Evolutionary conservation across 73 alveolate species (phyloP).

Genomic region (Paramecium sonneborni): DNA sequence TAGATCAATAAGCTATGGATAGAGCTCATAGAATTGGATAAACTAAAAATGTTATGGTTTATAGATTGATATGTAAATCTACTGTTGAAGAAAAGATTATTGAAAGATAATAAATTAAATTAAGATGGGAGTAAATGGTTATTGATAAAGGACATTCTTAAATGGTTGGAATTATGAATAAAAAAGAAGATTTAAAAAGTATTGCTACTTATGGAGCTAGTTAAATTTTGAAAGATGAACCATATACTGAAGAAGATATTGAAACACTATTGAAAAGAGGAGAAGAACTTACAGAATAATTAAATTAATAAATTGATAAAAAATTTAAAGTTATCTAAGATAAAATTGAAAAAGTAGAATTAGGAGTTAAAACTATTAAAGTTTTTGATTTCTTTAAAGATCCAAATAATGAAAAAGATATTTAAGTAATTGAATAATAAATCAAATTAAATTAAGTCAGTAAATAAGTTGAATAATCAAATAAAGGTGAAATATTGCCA

Average conservation of each 20-base stretch:
- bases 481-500: not conserved
- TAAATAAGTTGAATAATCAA: not conserved
- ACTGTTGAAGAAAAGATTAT: slow-evolving; percentile 82
- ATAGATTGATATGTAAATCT: slow-evolving; percentile 69
- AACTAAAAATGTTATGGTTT: slow-evolving; percentile 77
- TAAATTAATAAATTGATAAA: slow-evolving; percentile 82
- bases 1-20: slow-evolving; percentile 87
- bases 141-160: slow-evolving; percentile 73
- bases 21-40: slow-evolving; percentile 91
- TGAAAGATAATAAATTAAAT: slow-evolving; percentile 76
- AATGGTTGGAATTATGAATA: slow-evolving; percentile 38
- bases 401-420: not conserved
- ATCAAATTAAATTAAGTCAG: not conserved
- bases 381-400: not conserved
- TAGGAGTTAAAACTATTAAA: not conserved
- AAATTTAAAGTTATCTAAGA: not conserved
- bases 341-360: not conserved
- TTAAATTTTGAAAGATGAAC: slow-evolving; percentile 70
- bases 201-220: slow-evolving; percentile 80
- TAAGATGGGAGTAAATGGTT: slow-evolving; percentile 76
- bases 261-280: slow-evolving; percentile 90
- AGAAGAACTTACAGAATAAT: slow-evolving; percentile 82
- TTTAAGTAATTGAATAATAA: not conserved
- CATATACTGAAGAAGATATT: slow-evolving; percentile 72
- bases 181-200: slow-evolving; percentile 76